These are phyloP conservation scores for Saccharomyces hybrid DNA, from an alignment of 1,139 yeast genomes.

Conservation along the genomic window DNA sequence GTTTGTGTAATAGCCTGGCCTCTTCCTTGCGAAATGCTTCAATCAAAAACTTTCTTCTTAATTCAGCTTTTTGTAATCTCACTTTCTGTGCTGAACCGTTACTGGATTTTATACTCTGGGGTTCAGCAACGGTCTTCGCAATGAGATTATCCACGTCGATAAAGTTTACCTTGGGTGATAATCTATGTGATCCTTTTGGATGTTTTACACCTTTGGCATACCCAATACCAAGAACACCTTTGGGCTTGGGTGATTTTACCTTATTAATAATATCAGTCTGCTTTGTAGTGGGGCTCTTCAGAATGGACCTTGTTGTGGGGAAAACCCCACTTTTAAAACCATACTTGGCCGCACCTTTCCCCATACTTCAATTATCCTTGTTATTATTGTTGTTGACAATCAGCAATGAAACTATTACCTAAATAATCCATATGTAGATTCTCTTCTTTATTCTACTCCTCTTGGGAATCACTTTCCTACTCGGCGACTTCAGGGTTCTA, in stretches of 20 bases:
- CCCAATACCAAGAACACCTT: conserved; percentile 38
- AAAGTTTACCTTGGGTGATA: conserved; percentile 45
- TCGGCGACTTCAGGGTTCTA: background rate
- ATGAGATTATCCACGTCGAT: conserved; percentile 55
- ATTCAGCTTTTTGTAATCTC: conserved; percentile 50
- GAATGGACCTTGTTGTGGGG: conserved; percentile 66
- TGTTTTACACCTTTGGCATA: conserved; percentile 69
- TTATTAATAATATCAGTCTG: conserved; percentile 38
- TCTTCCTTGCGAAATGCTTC: conserved; percentile 63
- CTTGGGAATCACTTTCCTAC: background rate
- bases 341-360: conserved; percentile 38
- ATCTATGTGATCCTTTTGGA: conserved; percentile 59
- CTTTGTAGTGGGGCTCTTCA: conserved; percentile 55
- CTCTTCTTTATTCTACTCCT: background rate
- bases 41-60: conserved; percentile 64
- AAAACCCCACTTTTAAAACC: conserved; percentile 69
- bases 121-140: conserved; percentile 40
- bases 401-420: background rate
- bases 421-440: background rate
- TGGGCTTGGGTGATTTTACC: conserved; percentile 42
- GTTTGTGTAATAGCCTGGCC: conserved; percentile 39
- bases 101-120: conserved; percentile 30
- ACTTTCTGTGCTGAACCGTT: conserved; percentile 46
- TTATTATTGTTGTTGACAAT: background rate
- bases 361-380: conserved; percentile 29